Conservation (phyloP, 306 rosid species). For the Prunus kanzakura region DNA sequence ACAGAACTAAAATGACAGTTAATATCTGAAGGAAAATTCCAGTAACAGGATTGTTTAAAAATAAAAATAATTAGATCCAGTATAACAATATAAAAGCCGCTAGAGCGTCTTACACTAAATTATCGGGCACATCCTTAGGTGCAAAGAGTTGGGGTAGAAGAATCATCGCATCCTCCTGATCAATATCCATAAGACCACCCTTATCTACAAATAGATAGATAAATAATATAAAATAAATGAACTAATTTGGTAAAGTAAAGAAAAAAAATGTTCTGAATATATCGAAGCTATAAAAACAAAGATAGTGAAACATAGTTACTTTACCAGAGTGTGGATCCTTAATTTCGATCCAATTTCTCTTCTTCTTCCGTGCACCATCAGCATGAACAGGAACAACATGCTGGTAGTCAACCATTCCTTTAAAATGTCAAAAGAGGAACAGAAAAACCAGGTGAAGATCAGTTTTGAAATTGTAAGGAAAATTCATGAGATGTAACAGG, state of each 20-base stretch:
- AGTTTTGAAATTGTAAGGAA: constrained; percentile 13
- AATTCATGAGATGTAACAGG: neutral
- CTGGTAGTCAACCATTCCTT: constrained; percentile 95
- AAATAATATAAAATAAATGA: neutral
- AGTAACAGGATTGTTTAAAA: neutral
- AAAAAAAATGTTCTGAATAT: neutral
- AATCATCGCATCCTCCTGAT: constrained; percentile 78
- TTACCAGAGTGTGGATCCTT: constrained; percentile 65
- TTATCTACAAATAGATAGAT: constrained; percentile 36
- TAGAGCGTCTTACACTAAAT: constrained; percentile 62
- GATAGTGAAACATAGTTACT: constrained; percentile 19
- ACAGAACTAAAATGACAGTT: neutral
- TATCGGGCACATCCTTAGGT: constrained; percentile 72
- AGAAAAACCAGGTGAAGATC: neutral
- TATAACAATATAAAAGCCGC: constrained; percentile 17
- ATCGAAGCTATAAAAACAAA: constrained; percentile 13
- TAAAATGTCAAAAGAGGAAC: constrained; percentile 18
- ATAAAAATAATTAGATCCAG: neutral
- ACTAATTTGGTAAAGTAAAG: neutral
- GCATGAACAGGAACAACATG: constrained; percentile 83
- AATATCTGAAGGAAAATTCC: neutral
- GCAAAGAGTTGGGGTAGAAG: constrained; percentile 72
- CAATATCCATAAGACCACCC: constrained; percentile 55
- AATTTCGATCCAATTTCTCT: constrained; percentile 56
- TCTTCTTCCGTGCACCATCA: constrained; percentile 59